Base-by-base conservation (phyloP, 2,329 filamentous ascomycete genomes). In the Diplodia seriata region DNA sequence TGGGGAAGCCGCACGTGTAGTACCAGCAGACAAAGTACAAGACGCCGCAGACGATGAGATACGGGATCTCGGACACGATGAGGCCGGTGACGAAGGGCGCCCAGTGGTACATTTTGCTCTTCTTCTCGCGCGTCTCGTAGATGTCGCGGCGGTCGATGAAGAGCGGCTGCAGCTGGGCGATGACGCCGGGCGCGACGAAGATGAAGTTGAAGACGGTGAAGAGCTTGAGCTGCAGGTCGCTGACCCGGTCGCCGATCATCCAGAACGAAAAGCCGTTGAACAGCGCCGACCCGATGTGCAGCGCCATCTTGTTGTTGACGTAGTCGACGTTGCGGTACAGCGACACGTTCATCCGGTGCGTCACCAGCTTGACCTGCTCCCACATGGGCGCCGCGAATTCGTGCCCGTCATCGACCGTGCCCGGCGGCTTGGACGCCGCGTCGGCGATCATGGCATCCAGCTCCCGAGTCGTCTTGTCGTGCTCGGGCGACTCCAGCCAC, bases 241-340 rank as follows among this genome's bases (percentile, higher is more conserved):
- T 29, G 26, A 68, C 66, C 8, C n/a, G 36, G 50, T 68, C 38
- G 36, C 66, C 66, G 31, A 68, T 68, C 66, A 68, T 68, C 66
- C 66, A 68, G 59, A 68, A 68, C 4, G 57, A 55, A 20, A 68
- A 68, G n/a, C 66, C 66, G 57, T 68, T 68, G 57, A 68, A 68
- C 1, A 68, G 66, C 1, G 68, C 74, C 7, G 76, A 77, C 23
- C 76, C 75, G 50, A 84, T 77, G 70, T 84, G 82, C 5, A 85
- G 77, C 4, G 77, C 75, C 64, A 89, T 73, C 75, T 89, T 90
- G 80, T 88, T 89, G 77, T 86, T 87, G 70, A 87, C 73, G 70
- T 90, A 90, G 70, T 89, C 86, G 0, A 79, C 82, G 75, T 90
- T 90, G 69, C 89, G 85, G 75, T 80, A 91, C 1, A 90, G 77